A percentile compares a stretch with the other conserved stretches of the same genome.
These are phyloP conservation scores for Ceratobasidium papillatum DNA, from an alignment of 1,284 basidiomycete species.

Conservation along the genomic window DNA sequence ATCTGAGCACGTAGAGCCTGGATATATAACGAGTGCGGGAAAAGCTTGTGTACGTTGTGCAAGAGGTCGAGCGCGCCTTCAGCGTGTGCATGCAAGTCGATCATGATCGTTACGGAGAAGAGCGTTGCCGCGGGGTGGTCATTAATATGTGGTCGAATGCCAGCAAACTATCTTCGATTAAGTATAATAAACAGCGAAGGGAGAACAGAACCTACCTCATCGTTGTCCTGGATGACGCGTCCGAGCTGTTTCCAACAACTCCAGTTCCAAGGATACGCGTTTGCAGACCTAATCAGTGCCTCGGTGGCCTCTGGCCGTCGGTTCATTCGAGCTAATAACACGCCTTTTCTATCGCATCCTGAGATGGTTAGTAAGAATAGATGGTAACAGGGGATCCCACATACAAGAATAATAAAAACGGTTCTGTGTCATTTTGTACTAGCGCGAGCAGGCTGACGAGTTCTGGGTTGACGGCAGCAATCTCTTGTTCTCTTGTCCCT, in stretches of 20 bases:
- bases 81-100: slow-evolving; percentile 87
- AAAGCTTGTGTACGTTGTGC: slow-evolving; percentile 80
- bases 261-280: slow-evolving; percentile 94
- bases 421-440: slow-evolving; percentile 67
- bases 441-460: slow-evolving; percentile 69
- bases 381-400: slow-evolving; percentile 48
- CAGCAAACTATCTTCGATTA: slow-evolving; percentile 1
- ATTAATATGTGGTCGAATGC: slow-evolving; percentile 11
- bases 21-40: slow-evolving; percentile 86
- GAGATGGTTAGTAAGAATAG: slow-evolving; percentile 29
- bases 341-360: slow-evolving; percentile 66
- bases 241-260: slow-evolving; percentile 87
- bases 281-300: slow-evolving; percentile 78
- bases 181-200: background rate
- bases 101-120: slow-evolving; percentile 72
- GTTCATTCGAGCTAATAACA: slow-evolving; percentile 80
- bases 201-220: slow-evolving; percentile 69
- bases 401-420: slow-evolving; percentile 87
- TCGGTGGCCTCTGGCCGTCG: slow-evolving; percentile 89
- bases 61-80: slow-evolving; percentile 79
- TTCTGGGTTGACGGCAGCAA: slow-evolving; percentile 71
- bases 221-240: slow-evolving; percentile 84
- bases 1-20: slow-evolving; percentile 86
- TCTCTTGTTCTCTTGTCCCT: slow-evolving; percentile 79
- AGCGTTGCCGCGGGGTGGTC: slow-evolving; percentile 32